Evolutionary conservation across 2,329 filamentous ascomycete genomes (phyloP).

Genomic region (Ceratocystis colombiana): DNA sequence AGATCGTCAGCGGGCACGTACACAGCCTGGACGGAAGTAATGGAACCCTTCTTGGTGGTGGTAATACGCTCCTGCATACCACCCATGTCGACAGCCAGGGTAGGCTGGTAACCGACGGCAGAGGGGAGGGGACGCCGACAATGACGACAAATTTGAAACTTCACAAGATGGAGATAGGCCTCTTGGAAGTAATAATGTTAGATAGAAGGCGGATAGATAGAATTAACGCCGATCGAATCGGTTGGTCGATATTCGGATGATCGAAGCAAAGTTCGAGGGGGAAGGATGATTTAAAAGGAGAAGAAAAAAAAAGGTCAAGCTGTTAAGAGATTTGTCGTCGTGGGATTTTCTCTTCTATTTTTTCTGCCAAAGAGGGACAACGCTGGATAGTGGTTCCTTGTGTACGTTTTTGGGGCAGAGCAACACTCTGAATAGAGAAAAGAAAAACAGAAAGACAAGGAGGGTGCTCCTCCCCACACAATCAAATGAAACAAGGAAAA

Average conservation of each 20-base stretch:
- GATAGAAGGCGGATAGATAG: background rate
- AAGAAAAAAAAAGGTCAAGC: slow-evolving; percentile 23
- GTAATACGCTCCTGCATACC: slow-evolving; percentile 99
- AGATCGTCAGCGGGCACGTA: slow-evolving; percentile 99
- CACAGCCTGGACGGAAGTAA: slow-evolving; percentile 99
- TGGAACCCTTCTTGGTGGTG: slow-evolving; percentile 98
- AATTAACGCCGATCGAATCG: slow-evolving; percentile 20
- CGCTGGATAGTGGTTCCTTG: slow-evolving; percentile 22
- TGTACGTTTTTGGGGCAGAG: slow-evolving; percentile 10
- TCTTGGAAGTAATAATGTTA: background rate
- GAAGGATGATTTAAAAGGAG: slow-evolving; percentile 14
- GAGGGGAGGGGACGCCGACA: slow-evolving; percentile 8
- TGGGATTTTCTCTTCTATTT: slow-evolving; percentile 22
- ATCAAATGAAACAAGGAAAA: background rate
- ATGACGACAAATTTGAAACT: background rate
- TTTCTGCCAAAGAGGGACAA: slow-evolving; percentile 17
- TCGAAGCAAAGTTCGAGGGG: slow-evolving; percentile 15
- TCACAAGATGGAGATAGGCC: slow-evolving; percentile 1
- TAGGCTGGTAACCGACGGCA: slow-evolving; percentile 76
- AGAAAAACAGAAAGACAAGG: slow-evolving; percentile 4
- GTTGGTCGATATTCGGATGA: background rate
- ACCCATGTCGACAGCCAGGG: slow-evolving; percentile 98
- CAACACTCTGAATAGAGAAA: background rate
- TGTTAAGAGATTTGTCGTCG: slow-evolving; percentile 18
- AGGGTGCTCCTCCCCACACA: too few species aligned